Percentiles rank a stretch among this genome's conserved stretches.
phyloP scores from a whole-genome alignment of 164 flowering plant genomes.

The Vitis labrusca region DNA sequence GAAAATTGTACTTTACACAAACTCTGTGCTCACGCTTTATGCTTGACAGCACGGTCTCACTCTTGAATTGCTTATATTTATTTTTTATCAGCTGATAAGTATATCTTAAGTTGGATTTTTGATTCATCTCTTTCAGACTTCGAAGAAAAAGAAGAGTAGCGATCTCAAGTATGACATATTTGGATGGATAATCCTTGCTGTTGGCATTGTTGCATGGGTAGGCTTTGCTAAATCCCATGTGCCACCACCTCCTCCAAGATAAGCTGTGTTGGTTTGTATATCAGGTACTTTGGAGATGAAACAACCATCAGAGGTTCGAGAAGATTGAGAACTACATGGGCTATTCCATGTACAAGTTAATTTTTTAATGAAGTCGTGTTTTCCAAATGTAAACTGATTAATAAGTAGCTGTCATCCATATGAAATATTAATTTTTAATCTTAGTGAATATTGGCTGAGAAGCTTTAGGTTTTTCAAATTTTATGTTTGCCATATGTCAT shows the following conservation, averaged over 20 bases:
- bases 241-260: constrained; percentile 64
- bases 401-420: no score
- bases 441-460: no score
- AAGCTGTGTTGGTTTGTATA: constrained; percentile 12
- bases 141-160: constrained; percentile 56
- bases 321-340: neutral
- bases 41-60: neutral
- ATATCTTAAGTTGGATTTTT: neutral
- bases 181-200: constrained; percentile 80
- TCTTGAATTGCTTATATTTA: neutral
- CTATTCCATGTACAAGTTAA: no score
- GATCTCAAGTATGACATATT: constrained; percentile 69
- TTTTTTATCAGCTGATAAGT: no score
- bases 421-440: no score
- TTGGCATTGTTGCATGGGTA: constrained; percentile 67
- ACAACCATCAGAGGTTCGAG: neutral
- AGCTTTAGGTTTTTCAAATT: no score
- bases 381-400: no score
- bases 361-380: no score
- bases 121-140: constrained; percentile 22
- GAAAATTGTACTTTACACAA: no score
- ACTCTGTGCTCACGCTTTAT: no score
- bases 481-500: no score
- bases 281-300: neutral
- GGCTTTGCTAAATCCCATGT: constrained; percentile 62